phyloP scores from a whole-genome alignment of 2,329 filamentous ascomycete species.

The Aphanoascus verrucosus region DNA sequence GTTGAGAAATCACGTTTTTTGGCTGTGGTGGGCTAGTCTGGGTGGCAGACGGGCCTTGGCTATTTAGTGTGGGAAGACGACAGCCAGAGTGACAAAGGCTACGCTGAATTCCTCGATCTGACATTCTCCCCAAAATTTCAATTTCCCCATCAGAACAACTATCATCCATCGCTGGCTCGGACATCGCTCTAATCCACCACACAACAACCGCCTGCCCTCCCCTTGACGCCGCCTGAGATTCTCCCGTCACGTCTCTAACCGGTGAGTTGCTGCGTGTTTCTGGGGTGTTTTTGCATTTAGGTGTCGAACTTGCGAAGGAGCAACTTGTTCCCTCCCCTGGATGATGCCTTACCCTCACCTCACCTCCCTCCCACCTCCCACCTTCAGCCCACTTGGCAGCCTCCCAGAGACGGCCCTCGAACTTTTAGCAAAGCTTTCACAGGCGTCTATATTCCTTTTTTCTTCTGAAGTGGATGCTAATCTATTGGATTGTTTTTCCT shows the following conservation, averaged over 20 bases:
- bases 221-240: not conserved
- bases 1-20: slow-evolving; percentile 12
- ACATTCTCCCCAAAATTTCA: slow-evolving; percentile 28
- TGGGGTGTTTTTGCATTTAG: not conserved
- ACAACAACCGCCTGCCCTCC: slow-evolving; percentile 3
- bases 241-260: not conserved
- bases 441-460: slow-evolving; percentile 1
- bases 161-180: slow-evolving; percentile 15
- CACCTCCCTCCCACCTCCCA: slow-evolving; percentile 9
- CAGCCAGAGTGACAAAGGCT: slow-evolving; percentile 27
- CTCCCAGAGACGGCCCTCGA: slow-evolving; percentile 7
- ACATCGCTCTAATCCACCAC: slow-evolving; percentile 12
- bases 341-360: slow-evolving; percentile 4
- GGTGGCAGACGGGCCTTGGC: slow-evolving; percentile 6
- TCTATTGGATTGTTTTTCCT: slow-evolving; percentile 15
- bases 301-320: not conserved
- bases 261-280: slow-evolving; percentile 8
- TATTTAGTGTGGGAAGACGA: not conserved
- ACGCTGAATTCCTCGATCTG: slow-evolving; percentile 30
- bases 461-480: slow-evolving; percentile 4
- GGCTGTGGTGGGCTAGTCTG: slow-evolving; percentile 10
- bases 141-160: slow-evolving; percentile 16
- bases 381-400: slow-evolving; percentile 9
- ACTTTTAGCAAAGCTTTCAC: not conserved
- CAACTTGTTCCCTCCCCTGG: slow-evolving; percentile 9